These are phyloP conservation scores for Punctularia strigosozonata DNA, from an alignment of 768 basidiomycete species.

Conservation along the genomic window DNA sequence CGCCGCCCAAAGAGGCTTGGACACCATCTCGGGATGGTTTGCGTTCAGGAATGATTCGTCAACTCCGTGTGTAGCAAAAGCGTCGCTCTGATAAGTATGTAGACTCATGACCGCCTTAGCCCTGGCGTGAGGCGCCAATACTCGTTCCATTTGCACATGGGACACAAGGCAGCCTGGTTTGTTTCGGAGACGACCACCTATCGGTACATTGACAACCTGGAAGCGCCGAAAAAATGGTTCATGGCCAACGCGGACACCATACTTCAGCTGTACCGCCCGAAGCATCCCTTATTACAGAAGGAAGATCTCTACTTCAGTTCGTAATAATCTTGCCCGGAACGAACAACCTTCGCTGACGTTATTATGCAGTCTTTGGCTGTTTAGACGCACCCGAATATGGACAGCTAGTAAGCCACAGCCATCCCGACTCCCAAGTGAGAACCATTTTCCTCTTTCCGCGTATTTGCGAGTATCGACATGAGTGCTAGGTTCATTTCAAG, in stretches of 20 bases:
- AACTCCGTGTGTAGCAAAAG: conserved; percentile 12
- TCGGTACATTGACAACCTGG: conserved; percentile 49
- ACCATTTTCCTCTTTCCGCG: background rate
- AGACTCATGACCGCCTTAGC: conserved; percentile 16
- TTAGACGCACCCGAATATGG: conserved; percentile 64
- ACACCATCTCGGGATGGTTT: conserved; percentile 40
- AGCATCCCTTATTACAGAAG: conserved; percentile 20
- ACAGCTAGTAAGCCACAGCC: conserved; percentile 62
- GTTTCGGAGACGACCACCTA: conserved; percentile 63
- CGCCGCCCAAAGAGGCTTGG: conserved; percentile 44
- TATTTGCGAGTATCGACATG: background rate
- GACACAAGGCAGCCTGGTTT: conserved; percentile 56
- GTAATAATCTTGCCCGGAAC: conserved; percentile 6
- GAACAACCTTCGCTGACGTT: background rate
- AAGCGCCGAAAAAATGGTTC: conserved; percentile 65
- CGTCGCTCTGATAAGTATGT: conserved; percentile 6
- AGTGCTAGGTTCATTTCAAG: conserved; percentile 52
- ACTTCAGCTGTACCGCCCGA: conserved; percentile 36
- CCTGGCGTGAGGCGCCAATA: conserved; percentile 39
- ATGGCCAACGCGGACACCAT: conserved; percentile 54
- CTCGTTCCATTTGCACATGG: conserved; percentile 46
- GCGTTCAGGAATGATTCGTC: conserved; percentile 21
- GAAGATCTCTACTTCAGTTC: conserved; percentile 26
- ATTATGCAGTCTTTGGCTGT: conserved; percentile 46
- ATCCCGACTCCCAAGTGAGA: conserved; percentile 40